Base-by-base conservation (phyloP, 2,329 filamentous ascomycete species). In the Raffaelea deltoideospora region DNA sequence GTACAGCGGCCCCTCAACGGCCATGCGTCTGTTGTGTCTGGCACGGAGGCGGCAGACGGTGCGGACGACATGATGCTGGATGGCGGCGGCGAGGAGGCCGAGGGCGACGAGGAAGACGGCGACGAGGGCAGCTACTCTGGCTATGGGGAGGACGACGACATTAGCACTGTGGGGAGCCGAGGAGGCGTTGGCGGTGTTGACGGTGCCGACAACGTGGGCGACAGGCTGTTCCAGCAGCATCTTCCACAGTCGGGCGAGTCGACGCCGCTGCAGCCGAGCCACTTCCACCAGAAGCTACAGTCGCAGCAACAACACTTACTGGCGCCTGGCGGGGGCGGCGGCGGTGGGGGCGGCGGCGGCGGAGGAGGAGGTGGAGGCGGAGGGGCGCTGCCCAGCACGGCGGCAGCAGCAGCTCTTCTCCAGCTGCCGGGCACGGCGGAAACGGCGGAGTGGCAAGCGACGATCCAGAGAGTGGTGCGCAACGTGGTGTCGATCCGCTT, bases 401-500 rank as follows among this genome's bases (percentile, higher is more conserved):
- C n/a, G n/a, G n/a, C n/a, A n/a, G n/a, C n/a, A n/a, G n/a, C n/a
- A n/a, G n/a, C n/a, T n/a, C n/a, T n/a, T n/a, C n/a, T n/a, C n/a
- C n/a, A n/a, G n/a, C n/a, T n/a, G 3, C 38, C 48, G 1, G 38
- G 39, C 10, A 48, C 42, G 14, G 45, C 51, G 17, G 53, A 56
- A 38, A 50, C 52, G 31, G 51, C 50, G 33, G 53, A 56, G 61
- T 98, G 90, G 90, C 88, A 96, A 59, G 81, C 78, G 35, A 95
- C 87, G 1, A 93, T 96, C 42, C 87, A 95, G 58, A 79, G 76
- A 43, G 90, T 98, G 3, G 87, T 98, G 37, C 78, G 80, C 54
- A 94, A 87, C 48, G 90, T 96, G 15, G 90, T 98, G 34, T 94
- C 88, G n/a, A 96, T 98, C 50, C 82, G 93, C 47, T 98, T 98